Base-by-base conservation (phyloP, 2,329 filamentous ascomycete species). In the Ceratocystis harringtonii region DNA sequence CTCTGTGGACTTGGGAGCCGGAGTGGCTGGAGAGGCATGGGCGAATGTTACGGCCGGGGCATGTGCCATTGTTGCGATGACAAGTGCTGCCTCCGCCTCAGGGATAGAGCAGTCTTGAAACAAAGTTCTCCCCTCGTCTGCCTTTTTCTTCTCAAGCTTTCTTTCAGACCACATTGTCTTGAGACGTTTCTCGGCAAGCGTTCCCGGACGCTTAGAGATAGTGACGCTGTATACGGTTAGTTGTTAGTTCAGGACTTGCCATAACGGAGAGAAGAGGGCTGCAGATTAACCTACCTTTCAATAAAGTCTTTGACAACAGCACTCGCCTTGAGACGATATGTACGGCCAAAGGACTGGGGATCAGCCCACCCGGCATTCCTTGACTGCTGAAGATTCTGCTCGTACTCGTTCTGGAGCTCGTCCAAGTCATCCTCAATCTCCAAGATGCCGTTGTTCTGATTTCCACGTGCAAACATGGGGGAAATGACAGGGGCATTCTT, bases 271-370 rank as follows among this genome's bases (percentile, higher is more conserved):
- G 28, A 17, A 32, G 2, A n/a, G 19, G 28, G 28, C n/a, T 25
- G 17, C n/a, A 3, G 5, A 25, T 30, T 36, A n/a, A 64, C 62
- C 25, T 25, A 64, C 62, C 36, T 30, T 30, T 82, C 77, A 61
- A 95, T 84, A 73, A 96, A 91, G 72, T 90, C 85, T 12, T 85
- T 78, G 70, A 87, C 81, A 69, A 91, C 79, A 44, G 85, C 84
- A 70, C 79, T 79, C 68, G 84, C 84, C 0, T 83, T 80, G 64
- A 91, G 75, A 67, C 82, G 82, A 73, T 86, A 86, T 25, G 84
- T 77, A 32, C 82, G 80, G n/a, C 87, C 87, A 71, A 84, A 86
- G 17, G 82, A 80, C 65, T 79, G 77, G 7, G 80, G 73, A 66
- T 85, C 81, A 64, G 79, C 80, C 77, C 86, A 85, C 41, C 79